Base-by-base conservation (phyloP, 176 grass and related monocot genomes). In the Musa itinerans region DNA sequence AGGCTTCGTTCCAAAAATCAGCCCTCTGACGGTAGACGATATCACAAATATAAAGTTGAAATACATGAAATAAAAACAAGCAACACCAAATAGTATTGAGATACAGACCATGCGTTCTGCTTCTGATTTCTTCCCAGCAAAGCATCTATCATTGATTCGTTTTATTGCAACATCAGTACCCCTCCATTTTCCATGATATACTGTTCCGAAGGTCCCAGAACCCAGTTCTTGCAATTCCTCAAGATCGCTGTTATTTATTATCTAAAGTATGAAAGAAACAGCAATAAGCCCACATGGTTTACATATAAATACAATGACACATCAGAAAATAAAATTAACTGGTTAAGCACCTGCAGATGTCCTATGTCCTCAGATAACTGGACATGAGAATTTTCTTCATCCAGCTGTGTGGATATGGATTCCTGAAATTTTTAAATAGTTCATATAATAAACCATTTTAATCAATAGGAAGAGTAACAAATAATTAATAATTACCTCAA, bases 151-250 rank as follows among this genome's bases (percentile, higher is more conserved):
- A 49, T 86, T 99, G 65, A 99, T 99, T 80, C 91, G 94, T 81
- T 99, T 99, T 71, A 94, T 99, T 61, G 91, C 95, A 20, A 99
- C 95, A 79, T 99, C 95, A 0, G 91, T 80, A 48, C 95, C 95
- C 81, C 91, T 92, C 95, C 95, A 99, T 85, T 99, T 99, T 64
- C 95, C 95, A 89, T 99, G 88, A 83, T 92, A 99, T 80, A 99
- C 95, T 21, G 88, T 99, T 53, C 95, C 95, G 25, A 99, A 92
- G 74, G 90, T 91, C 78, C 95, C 95, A 82, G 90, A 94, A 63
- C 95, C 95, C 63, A 94, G 78, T 85, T 99, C 95, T 29, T 83
- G 79, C 83, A 99, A 86, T 72, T 94, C 95, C 86, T 99, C 95
- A 65, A 99, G 86, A 87, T 99, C 90, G 83, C 78, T 89, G 26